Conservation (phyloP, 352 stramenopile species). For the Saprolegnia diclina region DNA sequence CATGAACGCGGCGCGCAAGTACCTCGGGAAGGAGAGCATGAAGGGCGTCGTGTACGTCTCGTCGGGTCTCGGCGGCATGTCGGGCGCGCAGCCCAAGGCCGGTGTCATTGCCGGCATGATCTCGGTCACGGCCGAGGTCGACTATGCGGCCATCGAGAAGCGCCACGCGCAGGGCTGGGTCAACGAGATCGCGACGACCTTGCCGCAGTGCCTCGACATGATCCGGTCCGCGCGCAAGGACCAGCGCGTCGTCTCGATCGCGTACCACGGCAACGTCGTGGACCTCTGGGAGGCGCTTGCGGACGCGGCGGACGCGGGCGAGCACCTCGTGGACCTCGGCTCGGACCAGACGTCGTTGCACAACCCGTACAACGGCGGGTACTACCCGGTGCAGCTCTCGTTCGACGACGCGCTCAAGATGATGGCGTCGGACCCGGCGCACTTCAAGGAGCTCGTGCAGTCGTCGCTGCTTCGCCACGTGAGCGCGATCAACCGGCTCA, state of each 20-base stretch:
- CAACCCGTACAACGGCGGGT: constrained; percentile 87
- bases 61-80: constrained; percentile 82
- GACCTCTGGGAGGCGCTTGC: constrained; percentile 79
- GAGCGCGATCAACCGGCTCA: constrained; percentile 72
- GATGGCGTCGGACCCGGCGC: constrained; percentile 63
- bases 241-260: constrained; percentile 66
- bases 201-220: constrained; percentile 59
- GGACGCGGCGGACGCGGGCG: constrained; percentile 65
- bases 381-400: constrained; percentile 79
- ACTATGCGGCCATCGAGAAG: constrained; percentile 72
- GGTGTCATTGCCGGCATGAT: constrained; percentile 82
- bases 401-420: constrained; percentile 79
- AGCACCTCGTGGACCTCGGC: constrained; percentile 77
- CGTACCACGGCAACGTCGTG: constrained; percentile 83
- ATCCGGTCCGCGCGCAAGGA: constrained; percentile 54
- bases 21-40: constrained; percentile 61
- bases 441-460: constrained; percentile 79
- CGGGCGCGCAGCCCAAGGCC: constrained; percentile 76
- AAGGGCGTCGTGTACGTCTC: constrained; percentile 82
- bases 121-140: constrained; percentile 80
- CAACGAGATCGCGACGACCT: constrained; percentile 64
- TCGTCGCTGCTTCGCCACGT: constrained; percentile 74
- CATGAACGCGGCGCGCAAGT: constrained; percentile 86
- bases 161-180: constrained; percentile 83
- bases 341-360: constrained; percentile 87